phyloP scores from a whole-genome alignment of 768 basidiomycete genomes.

The Rhizopogon salebrosus region DNA sequence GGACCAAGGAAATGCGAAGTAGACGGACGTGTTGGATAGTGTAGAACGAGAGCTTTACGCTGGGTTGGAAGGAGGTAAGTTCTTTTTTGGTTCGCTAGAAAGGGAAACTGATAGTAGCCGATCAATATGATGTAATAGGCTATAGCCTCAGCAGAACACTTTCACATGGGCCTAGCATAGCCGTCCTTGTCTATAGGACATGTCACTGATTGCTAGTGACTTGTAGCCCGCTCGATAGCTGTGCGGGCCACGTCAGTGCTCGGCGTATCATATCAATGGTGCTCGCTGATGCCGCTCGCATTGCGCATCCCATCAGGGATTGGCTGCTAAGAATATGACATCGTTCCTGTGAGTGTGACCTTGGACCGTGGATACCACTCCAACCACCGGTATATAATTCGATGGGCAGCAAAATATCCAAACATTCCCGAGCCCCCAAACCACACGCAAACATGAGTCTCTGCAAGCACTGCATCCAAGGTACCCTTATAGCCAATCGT shows the following conservation, averaged over 20 bases:
- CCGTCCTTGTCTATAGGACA: not conserved
- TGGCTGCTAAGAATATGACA: not conserved
- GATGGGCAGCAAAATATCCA: not conserved
- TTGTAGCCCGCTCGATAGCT: too few relatives aligned
- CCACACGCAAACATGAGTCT: slow-evolving; percentile 36
- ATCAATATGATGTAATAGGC: too few relatives aligned
- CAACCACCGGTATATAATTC: not conserved
- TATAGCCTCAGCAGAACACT: too few relatives aligned
- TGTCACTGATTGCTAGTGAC: not conserved
- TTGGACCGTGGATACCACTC: not conserved
- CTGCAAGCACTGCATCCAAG: slow-evolving; percentile 52
- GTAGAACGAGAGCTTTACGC: not conserved
- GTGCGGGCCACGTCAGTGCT: too few relatives aligned
- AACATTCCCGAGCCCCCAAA: not conserved
- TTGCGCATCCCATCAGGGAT: not conserved
- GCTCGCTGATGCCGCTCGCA: not conserved
- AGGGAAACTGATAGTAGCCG: slow-evolving; percentile 13
- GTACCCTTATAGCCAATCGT: slow-evolving; percentile 24
- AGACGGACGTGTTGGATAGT: not conserved
- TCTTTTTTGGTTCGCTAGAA: slow-evolving; percentile 12
- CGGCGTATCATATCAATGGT: not conserved
- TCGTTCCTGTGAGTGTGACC: not conserved
- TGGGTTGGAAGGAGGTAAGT: not conserved
- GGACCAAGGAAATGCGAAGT: not conserved
- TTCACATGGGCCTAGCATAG: too few relatives aligned